phyloP scores from a whole-genome alignment of 345 rosid species.

The thale cress (Arabidopsis thaliana) region DNA sequence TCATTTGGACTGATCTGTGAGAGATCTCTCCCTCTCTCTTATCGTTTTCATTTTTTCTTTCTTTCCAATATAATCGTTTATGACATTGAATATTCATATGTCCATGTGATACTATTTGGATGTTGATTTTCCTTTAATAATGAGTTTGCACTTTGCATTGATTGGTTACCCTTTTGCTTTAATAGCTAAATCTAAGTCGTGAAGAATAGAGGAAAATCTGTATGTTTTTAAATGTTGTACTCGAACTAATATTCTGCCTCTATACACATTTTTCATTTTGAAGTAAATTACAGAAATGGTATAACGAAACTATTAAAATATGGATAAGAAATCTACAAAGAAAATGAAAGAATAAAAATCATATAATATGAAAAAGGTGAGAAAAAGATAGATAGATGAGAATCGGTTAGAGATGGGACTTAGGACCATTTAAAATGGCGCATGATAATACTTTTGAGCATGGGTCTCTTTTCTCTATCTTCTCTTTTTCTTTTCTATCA shows the following conservation, averaged over 20 bases:
- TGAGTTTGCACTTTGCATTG: constrained; percentile 27
- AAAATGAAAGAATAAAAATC: background rate
- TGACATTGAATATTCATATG: constrained; percentile 42
- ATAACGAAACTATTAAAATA: background rate
- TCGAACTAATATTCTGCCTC: background rate
- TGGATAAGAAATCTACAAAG: constrained; percentile 9
- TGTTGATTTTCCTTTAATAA: constrained; percentile 6
- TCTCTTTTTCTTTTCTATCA: background rate
- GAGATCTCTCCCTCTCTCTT: constrained; percentile 15
- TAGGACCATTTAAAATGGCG: constrained; percentile 43
- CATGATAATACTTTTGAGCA: constrained; percentile 43
- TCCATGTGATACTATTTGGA: constrained; percentile 42
- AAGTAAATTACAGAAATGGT: background rate
- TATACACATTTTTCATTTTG: background rate
- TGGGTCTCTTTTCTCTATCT: constrained; percentile 34
- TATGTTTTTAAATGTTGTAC: background rate
- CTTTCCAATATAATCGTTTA: constrained; percentile 1
- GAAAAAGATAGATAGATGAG: constrained; percentile 9
- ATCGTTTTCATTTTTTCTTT: background rate
- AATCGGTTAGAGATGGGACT: constrained; percentile 28
- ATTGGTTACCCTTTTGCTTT: constrained; percentile 11
- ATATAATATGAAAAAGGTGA: constrained; percentile 5
- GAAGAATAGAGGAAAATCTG: constrained; percentile 9
- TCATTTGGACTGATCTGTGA: constrained; percentile 39
- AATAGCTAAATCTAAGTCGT: constrained; percentile 3